phyloP scores from a whole-genome alignment of 202 grass and related monocot genomes.

The Setaria viridis region DNA sequence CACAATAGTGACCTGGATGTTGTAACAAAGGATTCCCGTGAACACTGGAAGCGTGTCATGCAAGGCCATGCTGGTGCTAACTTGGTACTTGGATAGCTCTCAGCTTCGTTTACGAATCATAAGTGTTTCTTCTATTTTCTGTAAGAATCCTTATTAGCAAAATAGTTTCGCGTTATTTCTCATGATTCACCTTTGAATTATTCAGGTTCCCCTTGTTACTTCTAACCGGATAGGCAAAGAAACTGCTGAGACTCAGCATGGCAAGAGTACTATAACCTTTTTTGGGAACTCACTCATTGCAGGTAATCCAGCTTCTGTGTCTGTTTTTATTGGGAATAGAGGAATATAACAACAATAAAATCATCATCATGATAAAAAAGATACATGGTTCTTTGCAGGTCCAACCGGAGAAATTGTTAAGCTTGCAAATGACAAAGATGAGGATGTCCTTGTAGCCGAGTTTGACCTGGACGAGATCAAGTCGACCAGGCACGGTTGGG shows the following conservation, averaged over 20 bases:
- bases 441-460: conserved; percentile 38
- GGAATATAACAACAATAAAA: background rate
- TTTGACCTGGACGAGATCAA: too few species aligned
- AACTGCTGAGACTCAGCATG: conserved; percentile 85
- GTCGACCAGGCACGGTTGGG: conserved; percentile 59
- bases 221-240: conserved; percentile 88
- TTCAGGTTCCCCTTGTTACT: conserved; percentile 83
- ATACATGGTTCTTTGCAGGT: conserved; percentile 37
- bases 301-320: conserved; percentile 49
- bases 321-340: conserved; percentile 3
- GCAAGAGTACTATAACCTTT: conserved; percentile 74
- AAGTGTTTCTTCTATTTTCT: background rate
- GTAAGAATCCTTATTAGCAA: too few species aligned
- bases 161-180: too few species aligned
- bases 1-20: conserved; percentile 67
- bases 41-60: conserved; percentile 96
- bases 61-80: conserved; percentile 97
- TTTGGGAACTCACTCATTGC: conserved; percentile 90
- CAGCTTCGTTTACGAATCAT: background rate
- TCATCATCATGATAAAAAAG: background rate
- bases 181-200: conserved; percentile 13
- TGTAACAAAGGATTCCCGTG: conserved; percentile 41
- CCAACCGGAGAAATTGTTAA: conserved; percentile 83
- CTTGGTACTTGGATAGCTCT: conserved; percentile 58
- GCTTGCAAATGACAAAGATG: conserved; percentile 84